Conservation (phyloP, 306 rosid genomes). For the Alnus glutinosa region DNA sequence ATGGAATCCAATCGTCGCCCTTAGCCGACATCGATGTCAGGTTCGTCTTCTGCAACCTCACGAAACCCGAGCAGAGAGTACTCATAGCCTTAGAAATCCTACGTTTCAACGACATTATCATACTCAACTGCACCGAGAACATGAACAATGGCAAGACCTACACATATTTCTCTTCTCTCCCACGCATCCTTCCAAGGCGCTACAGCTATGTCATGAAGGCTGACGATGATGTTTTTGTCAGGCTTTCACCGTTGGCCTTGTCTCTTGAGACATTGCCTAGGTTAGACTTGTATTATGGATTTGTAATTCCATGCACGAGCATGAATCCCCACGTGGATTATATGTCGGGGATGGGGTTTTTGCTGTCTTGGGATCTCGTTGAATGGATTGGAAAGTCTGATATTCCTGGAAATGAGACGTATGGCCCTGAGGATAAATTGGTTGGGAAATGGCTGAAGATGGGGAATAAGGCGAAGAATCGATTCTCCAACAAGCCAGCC, state of each 20-base stretch:
- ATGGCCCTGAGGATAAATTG: constrained; percentile 37
- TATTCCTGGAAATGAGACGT: neutral
- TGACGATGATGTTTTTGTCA: constrained; percentile 32
- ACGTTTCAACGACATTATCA: constrained; percentile 22
- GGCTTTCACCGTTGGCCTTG: constrained; percentile 25
- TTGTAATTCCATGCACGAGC: constrained; percentile 34
- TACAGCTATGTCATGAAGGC: constrained; percentile 37
- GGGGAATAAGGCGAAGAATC: constrained; percentile 28
- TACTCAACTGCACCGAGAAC: constrained; percentile 36
- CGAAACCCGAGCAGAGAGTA: constrained; percentile 23
- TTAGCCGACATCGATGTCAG: constrained; percentile 28
- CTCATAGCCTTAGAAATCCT: constrained; percentile 27
- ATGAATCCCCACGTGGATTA: constrained; percentile 25
- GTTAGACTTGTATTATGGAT: constrained; percentile 31
- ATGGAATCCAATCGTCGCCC: constrained; percentile 28
- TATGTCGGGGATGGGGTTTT: constrained; percentile 39
- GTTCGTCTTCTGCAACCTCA: constrained; percentile 32
- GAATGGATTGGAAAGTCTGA: constrained; percentile 31
- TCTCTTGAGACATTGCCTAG: constrained; percentile 35
- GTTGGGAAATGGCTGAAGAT: constrained; percentile 36
- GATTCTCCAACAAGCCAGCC: constrained; percentile 29
- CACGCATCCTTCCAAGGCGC: neutral
- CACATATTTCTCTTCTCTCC: constrained; percentile 33
- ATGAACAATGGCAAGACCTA: constrained; percentile 39
- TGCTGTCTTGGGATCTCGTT: constrained; percentile 45